Evolutionary conservation across 441 rosid species (phyloP).

Genomic region (Populus hybrid): DNA sequence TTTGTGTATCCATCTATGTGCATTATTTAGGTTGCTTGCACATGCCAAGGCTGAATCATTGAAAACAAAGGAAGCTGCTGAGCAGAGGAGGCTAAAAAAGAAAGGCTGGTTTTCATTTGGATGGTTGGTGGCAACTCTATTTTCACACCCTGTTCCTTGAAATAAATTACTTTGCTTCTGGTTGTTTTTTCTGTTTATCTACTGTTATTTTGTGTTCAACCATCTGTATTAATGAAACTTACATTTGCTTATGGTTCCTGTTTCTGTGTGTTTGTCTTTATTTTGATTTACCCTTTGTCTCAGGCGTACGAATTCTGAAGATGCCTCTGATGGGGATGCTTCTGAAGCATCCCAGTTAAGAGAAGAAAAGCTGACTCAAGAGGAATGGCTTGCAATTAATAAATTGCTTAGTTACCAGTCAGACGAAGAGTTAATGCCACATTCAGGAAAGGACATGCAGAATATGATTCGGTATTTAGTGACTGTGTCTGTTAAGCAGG

Average conservation of each 20-base stretch:
- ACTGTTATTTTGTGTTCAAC: background rate
- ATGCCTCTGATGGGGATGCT: conserved; percentile 42
- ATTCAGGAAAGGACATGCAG: conserved; percentile 78
- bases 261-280: conserved; percentile 6
- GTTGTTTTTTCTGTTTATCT: background rate
- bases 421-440: conserved; percentile 60
- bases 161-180: conserved; percentile 9
- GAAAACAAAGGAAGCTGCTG: conserved; percentile 91
- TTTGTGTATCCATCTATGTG: conserved; percentile 19
- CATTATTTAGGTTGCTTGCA: conserved; percentile 79
- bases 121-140: conserved; percentile 53
- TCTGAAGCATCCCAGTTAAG: conserved; percentile 45
- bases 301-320: conserved; percentile 66
- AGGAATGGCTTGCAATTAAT: conserved; percentile 96
- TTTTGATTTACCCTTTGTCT: conserved; percentile 20
- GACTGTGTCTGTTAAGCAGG: conserved; percentile 75
- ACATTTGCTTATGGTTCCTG: background rate
- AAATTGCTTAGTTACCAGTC: conserved; percentile 90
- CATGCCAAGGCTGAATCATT: conserved; percentile 98
- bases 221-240: background rate
- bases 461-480: conserved; percentile 77
- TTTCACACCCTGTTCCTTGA: conserved; percentile 12
- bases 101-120: conserved; percentile 83
- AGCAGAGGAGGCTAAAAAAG: conserved; percentile 66
- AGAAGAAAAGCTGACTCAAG: conserved; percentile 81